phyloP scores from a whole-genome alignment of 169 alveolate species.

The Haemoproteus tartakovskyi region DNA sequence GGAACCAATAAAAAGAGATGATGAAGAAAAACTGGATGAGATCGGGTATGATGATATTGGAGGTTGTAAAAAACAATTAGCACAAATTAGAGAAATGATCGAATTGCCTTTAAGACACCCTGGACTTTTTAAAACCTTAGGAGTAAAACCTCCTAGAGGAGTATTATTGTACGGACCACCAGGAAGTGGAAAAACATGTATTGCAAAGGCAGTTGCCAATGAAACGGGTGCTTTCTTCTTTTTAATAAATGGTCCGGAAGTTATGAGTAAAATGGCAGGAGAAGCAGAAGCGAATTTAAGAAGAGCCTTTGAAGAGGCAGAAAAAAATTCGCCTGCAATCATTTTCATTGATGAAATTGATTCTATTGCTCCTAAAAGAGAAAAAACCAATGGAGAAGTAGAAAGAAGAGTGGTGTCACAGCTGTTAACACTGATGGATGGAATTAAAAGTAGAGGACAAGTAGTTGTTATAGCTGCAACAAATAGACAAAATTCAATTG shows the following conservation, averaged over 20 bases:
- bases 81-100: constrained; percentile 97
- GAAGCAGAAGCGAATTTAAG: constrained; percentile 98
- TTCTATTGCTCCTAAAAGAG: constrained; percentile 99
- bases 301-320: constrained; percentile 95
- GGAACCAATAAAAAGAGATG: constrained; percentile 99
- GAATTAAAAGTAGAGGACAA: constrained; percentile 99
- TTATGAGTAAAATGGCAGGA: constrained; percentile 98
- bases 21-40: constrained; percentile 98
- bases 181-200: constrained; percentile 99
- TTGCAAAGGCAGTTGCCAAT: constrained; percentile 99
- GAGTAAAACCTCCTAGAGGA: constrained; percentile 99
- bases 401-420: constrained; percentile 99
- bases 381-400: constrained; percentile 99
- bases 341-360: constrained; percentile 99
- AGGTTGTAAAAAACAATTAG: constrained; percentile 99
- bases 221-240: constrained; percentile 97
- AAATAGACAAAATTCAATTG: constrained; percentile 98
- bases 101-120: constrained; percentile 99
- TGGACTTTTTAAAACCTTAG: constrained; percentile 96
- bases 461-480: constrained; percentile 98
- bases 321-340: constrained; percentile 99
- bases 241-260: constrained; percentile 96
- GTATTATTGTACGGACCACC: constrained; percentile 99
- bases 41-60: constrained; percentile 99
- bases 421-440: constrained; percentile 98